Conservation (phyloP, 2,329 filamentous ascomycete genomes). For the Venturia aucupariae region DNA sequence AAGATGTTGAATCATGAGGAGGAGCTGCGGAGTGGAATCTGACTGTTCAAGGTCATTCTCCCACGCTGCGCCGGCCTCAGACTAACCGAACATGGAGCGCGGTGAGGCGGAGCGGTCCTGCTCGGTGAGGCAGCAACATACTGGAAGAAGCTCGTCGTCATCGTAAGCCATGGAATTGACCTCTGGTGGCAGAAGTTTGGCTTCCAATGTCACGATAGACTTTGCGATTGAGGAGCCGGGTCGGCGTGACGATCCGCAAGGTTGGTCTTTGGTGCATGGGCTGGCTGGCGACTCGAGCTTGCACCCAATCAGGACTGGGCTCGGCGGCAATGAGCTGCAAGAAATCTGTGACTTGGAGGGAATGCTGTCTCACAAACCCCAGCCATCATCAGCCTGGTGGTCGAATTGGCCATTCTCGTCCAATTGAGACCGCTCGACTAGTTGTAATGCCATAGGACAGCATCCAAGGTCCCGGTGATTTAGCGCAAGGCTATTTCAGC, state of each 20-base stretch:
- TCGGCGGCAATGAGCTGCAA: neutral
- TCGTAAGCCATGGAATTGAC: neutral
- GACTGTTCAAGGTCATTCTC: neutral
- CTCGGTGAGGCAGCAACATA: neutral
- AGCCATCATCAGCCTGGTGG: neutral
- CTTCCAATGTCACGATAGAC: neutral
- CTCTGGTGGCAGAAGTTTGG: neutral
- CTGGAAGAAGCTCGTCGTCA: neutral
- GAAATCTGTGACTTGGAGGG: neutral
- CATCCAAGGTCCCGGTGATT: neutral
- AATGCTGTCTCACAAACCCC: neutral
- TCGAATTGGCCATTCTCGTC: neutral
- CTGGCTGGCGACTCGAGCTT: neutral
- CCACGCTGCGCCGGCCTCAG: neutral
- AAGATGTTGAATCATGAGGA: neutral
- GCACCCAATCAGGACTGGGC: neutral
- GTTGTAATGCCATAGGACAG: neutral
- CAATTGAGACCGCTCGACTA: neutral
- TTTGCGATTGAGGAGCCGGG: slow-evolving; percentile 1
- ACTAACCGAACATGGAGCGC: neutral
- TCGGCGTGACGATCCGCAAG: neutral
- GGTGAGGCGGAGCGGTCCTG: neutral
- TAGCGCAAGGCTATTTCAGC: neutral
- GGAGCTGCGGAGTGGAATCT: neutral
- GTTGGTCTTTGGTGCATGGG: neutral